phyloP scores from a whole-genome alignment of 768 basidiomycete species.

The Daedaleopsis sinensis region DNA sequence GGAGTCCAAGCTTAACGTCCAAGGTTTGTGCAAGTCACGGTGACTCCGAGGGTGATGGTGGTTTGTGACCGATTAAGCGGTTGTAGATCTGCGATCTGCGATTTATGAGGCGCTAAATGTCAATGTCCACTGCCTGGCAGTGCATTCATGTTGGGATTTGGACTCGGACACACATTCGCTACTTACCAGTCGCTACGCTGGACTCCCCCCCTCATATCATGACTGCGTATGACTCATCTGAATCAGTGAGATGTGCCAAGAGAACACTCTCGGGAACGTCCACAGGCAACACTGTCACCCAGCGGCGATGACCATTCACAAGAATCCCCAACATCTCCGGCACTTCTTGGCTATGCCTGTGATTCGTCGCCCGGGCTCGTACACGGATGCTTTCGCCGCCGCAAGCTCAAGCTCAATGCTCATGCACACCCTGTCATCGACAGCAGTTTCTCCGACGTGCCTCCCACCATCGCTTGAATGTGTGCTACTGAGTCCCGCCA shows the following conservation, averaged over 20 bases:
- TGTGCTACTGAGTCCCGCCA: not conserved
- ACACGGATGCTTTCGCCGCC: constrained; percentile 5
- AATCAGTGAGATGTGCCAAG: constrained; percentile 8
- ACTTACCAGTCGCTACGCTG: too few relatives aligned
- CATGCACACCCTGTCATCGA: constrained; percentile 3
- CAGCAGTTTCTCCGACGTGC: not conserved
- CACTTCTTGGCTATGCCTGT: not conserved
- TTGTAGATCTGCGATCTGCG: too few relatives aligned
- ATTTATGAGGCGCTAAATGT: too few relatives aligned
- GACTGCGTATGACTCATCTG: constrained; percentile 12
- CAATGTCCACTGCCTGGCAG: too few relatives aligned
- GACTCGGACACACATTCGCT: too few relatives aligned
- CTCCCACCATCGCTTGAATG: not conserved
- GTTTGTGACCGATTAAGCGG: too few relatives aligned
- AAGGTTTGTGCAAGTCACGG: too few relatives aligned
- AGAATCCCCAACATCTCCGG: constrained; percentile 10
- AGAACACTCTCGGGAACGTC: not conserved
- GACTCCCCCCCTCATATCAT: not conserved
- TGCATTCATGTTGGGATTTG: too few relatives aligned
- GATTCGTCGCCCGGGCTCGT: not conserved
- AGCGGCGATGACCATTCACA: not conserved
- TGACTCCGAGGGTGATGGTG: too few relatives aligned
- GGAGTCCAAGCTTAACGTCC: too few relatives aligned
- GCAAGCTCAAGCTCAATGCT: too few relatives aligned
- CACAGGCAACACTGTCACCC: not conserved